Conservation (phyloP, 352 stramenopile species). For the Pythium periplocum region DNA sequence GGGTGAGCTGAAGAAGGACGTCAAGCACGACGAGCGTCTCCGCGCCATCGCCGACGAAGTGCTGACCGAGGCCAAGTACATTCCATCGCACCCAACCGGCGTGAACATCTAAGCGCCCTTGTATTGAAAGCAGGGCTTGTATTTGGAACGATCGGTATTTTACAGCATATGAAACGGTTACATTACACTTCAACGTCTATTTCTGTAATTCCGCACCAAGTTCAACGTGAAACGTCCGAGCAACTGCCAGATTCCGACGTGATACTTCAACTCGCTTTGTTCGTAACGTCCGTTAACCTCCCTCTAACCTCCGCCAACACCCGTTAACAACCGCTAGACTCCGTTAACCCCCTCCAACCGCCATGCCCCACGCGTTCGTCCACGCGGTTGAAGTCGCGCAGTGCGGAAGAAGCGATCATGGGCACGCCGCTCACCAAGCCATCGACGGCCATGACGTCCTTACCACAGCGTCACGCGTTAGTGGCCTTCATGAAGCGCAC, state of each 20-base stretch:
- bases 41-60: slow-evolving; percentile 75
- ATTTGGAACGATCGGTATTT: background rate
- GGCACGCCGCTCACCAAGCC: slow-evolving; percentile 14
- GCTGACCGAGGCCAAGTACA: slow-evolving; percentile 70
- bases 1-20: slow-evolving; percentile 45
- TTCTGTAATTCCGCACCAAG: slow-evolving; percentile 10
- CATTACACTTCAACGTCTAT: slow-evolving; percentile 7
- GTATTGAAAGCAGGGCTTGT: slow-evolving; percentile 4
- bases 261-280: slow-evolving; percentile 1
- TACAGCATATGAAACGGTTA: slow-evolving; percentile 1
- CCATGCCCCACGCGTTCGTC: background rate
- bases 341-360: slow-evolving; percentile 10
- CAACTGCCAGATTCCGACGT: slow-evolving; percentile 16
- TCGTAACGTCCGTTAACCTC: slow-evolving; percentile 15
- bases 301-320: background rate
- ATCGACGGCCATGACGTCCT: slow-evolving; percentile 11
- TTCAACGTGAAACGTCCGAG: slow-evolving; percentile 9
- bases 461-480: slow-evolving; percentile 5
- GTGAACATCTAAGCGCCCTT: slow-evolving; percentile 41
- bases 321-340: slow-evolving; percentile 13
- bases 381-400: slow-evolving; percentile 17
- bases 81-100: slow-evolving; percentile 68
- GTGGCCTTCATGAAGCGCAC: slow-evolving; percentile 16
- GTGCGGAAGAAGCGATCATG: slow-evolving; percentile 1
- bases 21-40: slow-evolving; percentile 65